Percentiles rank a stretch among this genome's conserved stretches.
Evolutionary conservation across 2,329 filamentous ascomycete species (phyloP).

Genomic region (Chaetomiaceae sp.): DNA sequence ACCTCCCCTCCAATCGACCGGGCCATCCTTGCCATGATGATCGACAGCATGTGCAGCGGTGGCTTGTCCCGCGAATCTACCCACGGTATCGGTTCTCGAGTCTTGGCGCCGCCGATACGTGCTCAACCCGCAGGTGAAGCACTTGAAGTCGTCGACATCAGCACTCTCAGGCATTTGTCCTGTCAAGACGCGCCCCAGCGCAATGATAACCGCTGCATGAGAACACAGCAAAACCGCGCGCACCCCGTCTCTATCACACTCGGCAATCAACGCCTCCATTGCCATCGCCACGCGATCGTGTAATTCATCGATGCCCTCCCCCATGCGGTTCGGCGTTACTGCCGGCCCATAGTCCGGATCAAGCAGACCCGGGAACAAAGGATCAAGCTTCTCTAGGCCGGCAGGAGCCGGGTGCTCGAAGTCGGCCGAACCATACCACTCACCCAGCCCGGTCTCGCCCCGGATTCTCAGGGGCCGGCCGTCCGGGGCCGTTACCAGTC

Average conservation of each 20-base stretch:
- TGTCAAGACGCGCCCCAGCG: conserved; percentile 76
- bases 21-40: conserved; percentile 30
- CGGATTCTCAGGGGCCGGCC: conserved; percentile 39
- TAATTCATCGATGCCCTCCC: conserved; percentile 74
- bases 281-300: conserved; percentile 74
- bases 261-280: conserved; percentile 64
- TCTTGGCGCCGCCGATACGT: conserved; percentile 46
- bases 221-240: conserved; percentile 75
- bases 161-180: conserved; percentile 68
- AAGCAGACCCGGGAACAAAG: conserved; percentile 61
- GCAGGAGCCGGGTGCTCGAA: conserved; percentile 84
- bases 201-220: conserved; percentile 87
- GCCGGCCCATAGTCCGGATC: conserved; percentile 55
- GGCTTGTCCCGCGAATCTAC: neutral
- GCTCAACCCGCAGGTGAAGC: conserved; percentile 78
- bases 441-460: conserved; percentile 60
- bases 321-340: conserved; percentile 65
- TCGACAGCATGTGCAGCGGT: conserved; percentile 22
- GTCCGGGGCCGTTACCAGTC: neutral
- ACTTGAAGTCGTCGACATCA: conserved; percentile 73
- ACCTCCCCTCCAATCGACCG: conserved; percentile 50
- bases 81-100: neutral
- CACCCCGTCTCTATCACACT: conserved; percentile 66
- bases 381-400: conserved; percentile 54
- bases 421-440: conserved; percentile 86